A percentile compares a stretch with the other conserved stretches of the same genome.
phyloP scores from a whole-genome alignment of 257 asterid genomes.

The Penstemon eatonii region DNA sequence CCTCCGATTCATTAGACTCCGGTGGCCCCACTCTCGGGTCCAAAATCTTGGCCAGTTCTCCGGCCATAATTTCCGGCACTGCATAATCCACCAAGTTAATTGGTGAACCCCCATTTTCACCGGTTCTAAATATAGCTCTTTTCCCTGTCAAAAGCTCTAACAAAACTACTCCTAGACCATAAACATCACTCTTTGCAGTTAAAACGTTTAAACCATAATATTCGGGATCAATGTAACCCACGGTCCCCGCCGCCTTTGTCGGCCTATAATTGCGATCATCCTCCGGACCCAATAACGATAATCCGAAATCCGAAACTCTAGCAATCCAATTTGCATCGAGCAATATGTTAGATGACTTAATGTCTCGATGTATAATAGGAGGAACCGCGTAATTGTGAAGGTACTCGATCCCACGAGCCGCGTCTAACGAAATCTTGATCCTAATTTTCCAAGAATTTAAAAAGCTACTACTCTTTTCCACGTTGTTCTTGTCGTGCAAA shows the following conservation, averaged over 20 bases:
- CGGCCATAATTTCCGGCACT: slow-evolving; percentile 64
- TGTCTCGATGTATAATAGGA: slow-evolving; percentile 83
- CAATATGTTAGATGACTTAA: slow-evolving; percentile 79
- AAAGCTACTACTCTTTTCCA: slow-evolving; percentile 45
- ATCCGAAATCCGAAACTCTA: slow-evolving; percentile 82
- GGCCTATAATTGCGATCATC: slow-evolving; percentile 45
- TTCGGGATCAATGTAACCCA: slow-evolving; percentile 85
- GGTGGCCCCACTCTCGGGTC: slow-evolving; percentile 60
- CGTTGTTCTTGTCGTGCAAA: slow-evolving; percentile 61
- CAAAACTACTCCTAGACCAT: slow-evolving; percentile 80
- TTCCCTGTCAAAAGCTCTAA: slow-evolving; percentile 73
- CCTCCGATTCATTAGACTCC: slow-evolving; percentile 62
- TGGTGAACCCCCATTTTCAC: slow-evolving; percentile 46
- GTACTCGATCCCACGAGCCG: slow-evolving; percentile 85
- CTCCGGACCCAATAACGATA: slow-evolving; percentile 66
- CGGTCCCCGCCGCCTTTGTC: slow-evolving; percentile 71
- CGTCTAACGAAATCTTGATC: slow-evolving; percentile 74
- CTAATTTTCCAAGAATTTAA: slow-evolving; percentile 83
- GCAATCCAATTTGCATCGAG: slow-evolving; percentile 71
- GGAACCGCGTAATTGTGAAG: slow-evolving; percentile 86
- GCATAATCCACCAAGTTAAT: slow-evolving; percentile 70
- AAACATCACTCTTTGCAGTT: slow-evolving; percentile 83
- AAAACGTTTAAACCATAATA: slow-evolving; percentile 68
- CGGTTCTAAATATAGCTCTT: slow-evolving; percentile 65
- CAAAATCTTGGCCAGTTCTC: slow-evolving; percentile 49